These are phyloP conservation scores for Haplosporangium sp. DNA, from an alignment of 371 early-diverging fungal genomes.

Conservation along the genomic window DNA sequence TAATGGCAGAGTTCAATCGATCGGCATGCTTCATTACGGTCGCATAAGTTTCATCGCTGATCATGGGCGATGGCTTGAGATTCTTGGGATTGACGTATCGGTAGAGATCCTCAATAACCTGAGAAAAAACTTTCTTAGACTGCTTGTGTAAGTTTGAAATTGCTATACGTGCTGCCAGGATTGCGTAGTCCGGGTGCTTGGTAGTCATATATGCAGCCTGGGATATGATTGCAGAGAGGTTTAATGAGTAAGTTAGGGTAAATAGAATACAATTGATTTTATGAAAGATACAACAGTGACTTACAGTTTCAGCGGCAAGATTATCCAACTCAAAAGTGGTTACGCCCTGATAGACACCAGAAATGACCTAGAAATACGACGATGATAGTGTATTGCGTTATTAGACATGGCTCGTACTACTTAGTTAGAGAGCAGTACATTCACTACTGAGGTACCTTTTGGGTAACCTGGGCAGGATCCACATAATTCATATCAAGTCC, in stretches of 20 bases:
- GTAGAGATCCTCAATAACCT: slow-evolving; percentile 90
- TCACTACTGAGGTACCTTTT: slow-evolving; percentile 72
- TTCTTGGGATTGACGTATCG: slow-evolving; percentile 92
- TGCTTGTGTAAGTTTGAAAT: slow-evolving; percentile 97
- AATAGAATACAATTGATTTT: background rate
- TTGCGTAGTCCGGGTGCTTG: slow-evolving; percentile 98
- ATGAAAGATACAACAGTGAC: background rate
- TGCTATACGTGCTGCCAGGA: slow-evolving; percentile 98
- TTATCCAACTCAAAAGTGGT: slow-evolving; percentile 97
- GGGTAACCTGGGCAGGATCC: slow-evolving; percentile 91
- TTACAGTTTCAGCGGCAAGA: slow-evolving; percentile 94
- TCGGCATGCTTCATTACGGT: slow-evolving; percentile 84
- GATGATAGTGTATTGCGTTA: background rate
- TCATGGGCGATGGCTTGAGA: slow-evolving; percentile 84
- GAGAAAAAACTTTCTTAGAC: slow-evolving; percentile 92
- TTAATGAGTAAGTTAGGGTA: background rate
- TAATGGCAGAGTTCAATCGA: slow-evolving; percentile 90
- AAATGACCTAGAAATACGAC: slow-evolving; percentile 76
- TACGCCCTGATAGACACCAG: slow-evolving; percentile 97
- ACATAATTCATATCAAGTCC: slow-evolving; percentile 94
- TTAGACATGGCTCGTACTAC: background rate
- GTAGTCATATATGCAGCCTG: slow-evolving; percentile 95
- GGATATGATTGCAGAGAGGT: slow-evolving; percentile 18
- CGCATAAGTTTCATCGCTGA: slow-evolving; percentile 84
- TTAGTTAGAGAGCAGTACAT: too few species aligned